A percentile compares a stretch with the other conserved stretches of the same genome.
These are phyloP conservation scores for Mortierella sp. DNA, from an alignment of 371 early-diverging fungal species.

Conservation along the genomic window DNA sequence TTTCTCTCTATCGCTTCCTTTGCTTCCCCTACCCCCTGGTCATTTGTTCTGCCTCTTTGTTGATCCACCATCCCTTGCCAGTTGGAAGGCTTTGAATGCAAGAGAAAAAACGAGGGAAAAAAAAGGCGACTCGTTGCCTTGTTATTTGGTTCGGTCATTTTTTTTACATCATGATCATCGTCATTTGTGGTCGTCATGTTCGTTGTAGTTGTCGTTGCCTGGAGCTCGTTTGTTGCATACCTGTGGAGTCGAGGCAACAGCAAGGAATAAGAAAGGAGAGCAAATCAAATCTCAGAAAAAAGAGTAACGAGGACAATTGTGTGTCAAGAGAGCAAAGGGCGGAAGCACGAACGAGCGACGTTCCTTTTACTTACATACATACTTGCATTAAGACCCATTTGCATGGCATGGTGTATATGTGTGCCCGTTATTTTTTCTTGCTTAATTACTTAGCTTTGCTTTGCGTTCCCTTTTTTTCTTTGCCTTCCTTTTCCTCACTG, in stretches of 20 bases:
- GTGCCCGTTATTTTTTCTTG: too few species aligned
- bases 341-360: conserved; percentile 1
- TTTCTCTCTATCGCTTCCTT: not conserved
- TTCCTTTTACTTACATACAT: not conserved
- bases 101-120: too few species aligned
- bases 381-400: not conserved
- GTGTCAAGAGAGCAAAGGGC: conserved; percentile 1
- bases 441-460: too few species aligned
- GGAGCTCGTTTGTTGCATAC: not conserved
- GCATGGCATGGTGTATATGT: too few species aligned
- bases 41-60: conserved; percentile 7
- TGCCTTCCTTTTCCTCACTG: not conserved
- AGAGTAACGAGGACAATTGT: not conserved
- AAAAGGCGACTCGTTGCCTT: too few species aligned
- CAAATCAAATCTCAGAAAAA: not conserved
- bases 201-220: not conserved
- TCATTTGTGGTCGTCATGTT: too few species aligned
- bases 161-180: too few species aligned
- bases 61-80: not conserved
- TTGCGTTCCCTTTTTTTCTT: too few species aligned
- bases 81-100: not conserved
- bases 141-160: too few species aligned
- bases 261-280: not conserved
- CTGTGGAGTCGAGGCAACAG: too few species aligned
- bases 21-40: conserved; percentile 4